These are phyloP conservation scores for Tylopilus felleus DNA, from an alignment of 768 basidiomycete species.

Conservation along the genomic window DNA sequence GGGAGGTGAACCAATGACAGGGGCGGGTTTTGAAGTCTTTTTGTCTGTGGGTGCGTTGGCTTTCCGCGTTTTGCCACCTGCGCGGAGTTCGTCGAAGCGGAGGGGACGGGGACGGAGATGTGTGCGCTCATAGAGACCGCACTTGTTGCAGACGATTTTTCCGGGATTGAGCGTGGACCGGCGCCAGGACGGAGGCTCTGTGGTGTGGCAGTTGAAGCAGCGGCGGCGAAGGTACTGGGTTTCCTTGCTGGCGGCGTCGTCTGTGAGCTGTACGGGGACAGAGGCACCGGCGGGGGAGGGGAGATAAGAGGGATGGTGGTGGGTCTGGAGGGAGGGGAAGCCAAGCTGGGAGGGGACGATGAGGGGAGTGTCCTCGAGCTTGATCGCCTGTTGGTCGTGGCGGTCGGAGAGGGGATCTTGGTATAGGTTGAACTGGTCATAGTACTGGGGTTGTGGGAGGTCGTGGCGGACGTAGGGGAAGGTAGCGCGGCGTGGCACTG, in stretches of 20 bases:
- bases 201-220: conserved; percentile 91
- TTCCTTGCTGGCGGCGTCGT: conserved; percentile 87
- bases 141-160: conserved; percentile 94
- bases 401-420: conserved; percentile 36
- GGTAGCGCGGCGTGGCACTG: conserved; percentile 59
- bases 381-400: conserved; percentile 41
- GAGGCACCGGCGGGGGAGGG: conserved; percentile 37
- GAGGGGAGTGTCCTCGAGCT: conserved; percentile 60
- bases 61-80: conserved; percentile 81
- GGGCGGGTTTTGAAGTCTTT: conserved; percentile 33
- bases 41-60: conserved; percentile 26
- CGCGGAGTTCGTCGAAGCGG: conserved; percentile 83
- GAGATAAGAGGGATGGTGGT: conserved; percentile 39
- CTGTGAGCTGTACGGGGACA: conserved; percentile 79
- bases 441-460: conserved; percentile 41
- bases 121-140: conserved; percentile 87
- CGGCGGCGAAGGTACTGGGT: conserved; percentile 85
- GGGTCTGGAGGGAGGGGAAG: conserved; percentile 32
- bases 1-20: conserved; percentile 35
- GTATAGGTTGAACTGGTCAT: conserved; percentile 36
- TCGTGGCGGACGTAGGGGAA: conserved; percentile 79
- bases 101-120: conserved; percentile 79
- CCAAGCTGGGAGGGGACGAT: conserved; percentile 60
- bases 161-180: conserved; percentile 85
- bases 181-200: conserved; percentile 87